Conservation (phyloP, 1,284 basidiomycete species). For the Xerocomus amazonicus region DNA sequence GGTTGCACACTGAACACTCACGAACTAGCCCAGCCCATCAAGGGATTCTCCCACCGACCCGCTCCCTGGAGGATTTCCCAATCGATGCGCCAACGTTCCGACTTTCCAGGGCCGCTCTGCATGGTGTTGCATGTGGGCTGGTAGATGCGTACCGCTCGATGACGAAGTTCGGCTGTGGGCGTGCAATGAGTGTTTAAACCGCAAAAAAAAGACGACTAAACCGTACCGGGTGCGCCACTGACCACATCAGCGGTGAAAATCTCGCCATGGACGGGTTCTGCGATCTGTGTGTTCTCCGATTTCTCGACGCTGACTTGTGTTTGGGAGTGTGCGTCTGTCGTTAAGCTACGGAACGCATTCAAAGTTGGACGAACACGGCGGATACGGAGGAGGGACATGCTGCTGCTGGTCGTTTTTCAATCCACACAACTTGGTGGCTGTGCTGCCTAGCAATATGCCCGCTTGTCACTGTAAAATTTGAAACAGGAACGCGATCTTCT, state of each 20-base stretch:
- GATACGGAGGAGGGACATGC: constrained; percentile 46
- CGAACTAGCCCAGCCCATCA: constrained; percentile 97
- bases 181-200: background rate
- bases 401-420: constrained; percentile 10
- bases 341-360: constrained; percentile 22
- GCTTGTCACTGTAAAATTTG: no score
- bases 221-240: constrained; percentile 75
- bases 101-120: constrained; percentile 88
- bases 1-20: constrained; percentile 40
- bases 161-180: constrained; percentile 70
- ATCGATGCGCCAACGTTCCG: constrained; percentile 90
- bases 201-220: background rate
- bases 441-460: no score
- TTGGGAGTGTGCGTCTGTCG: constrained; percentile 20
- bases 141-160: constrained; percentile 90
- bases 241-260: constrained; percentile 71
- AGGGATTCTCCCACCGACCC: constrained; percentile 97
- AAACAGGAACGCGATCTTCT: no score
- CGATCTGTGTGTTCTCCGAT: constrained; percentile 29
- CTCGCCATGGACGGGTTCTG: constrained; percentile 46
- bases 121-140: constrained; percentile 94
- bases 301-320: constrained; percentile 25
- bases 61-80: constrained; percentile 88
- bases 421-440: background rate
- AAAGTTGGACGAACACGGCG: constrained; percentile 31